Conservation (phyloP, 1,139 yeast species). For the Meyerozyma elateridarum region DNA sequence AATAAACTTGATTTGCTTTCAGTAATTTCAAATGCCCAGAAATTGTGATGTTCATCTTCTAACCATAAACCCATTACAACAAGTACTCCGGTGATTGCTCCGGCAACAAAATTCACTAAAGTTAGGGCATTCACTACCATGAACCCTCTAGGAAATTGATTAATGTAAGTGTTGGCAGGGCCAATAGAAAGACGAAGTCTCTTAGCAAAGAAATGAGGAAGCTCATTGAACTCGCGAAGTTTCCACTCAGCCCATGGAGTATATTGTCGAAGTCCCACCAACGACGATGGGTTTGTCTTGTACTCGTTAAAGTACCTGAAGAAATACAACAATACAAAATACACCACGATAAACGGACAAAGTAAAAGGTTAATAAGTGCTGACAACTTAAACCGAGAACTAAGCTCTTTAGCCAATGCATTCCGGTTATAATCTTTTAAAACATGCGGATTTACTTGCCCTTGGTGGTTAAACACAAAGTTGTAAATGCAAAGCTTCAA, state of each 20-base stretch:
- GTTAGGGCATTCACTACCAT: conserved; percentile 48
- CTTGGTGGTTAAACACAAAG: conserved; percentile 76
- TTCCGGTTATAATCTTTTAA: conserved; percentile 70
- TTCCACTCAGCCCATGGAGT: conserved; percentile 96
- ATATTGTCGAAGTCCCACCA: conserved; percentile 76
- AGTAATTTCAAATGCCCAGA: conserved; percentile 83
- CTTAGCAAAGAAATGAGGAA: conserved; percentile 79
- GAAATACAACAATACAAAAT: conserved; percentile 77
- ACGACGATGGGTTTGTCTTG: conserved; percentile 78
- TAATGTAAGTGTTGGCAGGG: conserved; percentile 77
- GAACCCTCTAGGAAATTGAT: conserved; percentile 88
- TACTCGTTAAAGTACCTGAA: conserved; percentile 91
- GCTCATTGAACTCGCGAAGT: conserved; percentile 87
- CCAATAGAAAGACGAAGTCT: conserved; percentile 72
- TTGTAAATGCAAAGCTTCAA: conserved; percentile 83
- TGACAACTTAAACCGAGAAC: conserved; percentile 78
- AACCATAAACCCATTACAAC: conserved; percentile 73
- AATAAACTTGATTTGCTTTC: conserved; percentile 77
- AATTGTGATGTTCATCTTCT: conserved; percentile 77
- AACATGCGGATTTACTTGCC: conserved; percentile 73
- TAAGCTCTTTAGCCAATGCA: conserved; percentile 62
- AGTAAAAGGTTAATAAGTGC: conserved; percentile 77
- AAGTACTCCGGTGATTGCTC: conserved; percentile 84
- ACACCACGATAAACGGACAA: conserved; percentile 82
- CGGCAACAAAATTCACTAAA: conserved; percentile 71